Base-by-base conservation (phyloP, 1,284 basidiomycete species). In the Flammula alnicola region DNA sequence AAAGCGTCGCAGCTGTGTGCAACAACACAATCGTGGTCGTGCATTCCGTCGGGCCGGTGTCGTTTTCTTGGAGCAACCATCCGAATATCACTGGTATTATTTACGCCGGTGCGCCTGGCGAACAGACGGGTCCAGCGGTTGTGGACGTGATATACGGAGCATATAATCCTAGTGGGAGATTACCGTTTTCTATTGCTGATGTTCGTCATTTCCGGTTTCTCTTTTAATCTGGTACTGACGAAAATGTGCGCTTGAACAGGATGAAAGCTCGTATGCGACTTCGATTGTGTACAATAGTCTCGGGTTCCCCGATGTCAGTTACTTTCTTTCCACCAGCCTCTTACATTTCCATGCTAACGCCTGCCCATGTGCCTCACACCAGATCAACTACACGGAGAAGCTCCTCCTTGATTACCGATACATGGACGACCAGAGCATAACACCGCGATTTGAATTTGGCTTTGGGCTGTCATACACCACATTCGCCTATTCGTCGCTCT, bases 401-500 rank as follows among this genome's bases (percentile, higher is more conserved):
- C 66, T 78, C 19, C 59, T 74, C 25, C 77, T 92, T 57, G 89
- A 92, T 68, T 91, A 91, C 67, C 73, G 86, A 27, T 81, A 83
- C 64, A 90, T 92, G 73, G 84, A 88, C 54, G 67, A 72, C 11
- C 60, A 71, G 44, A 70, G 72, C 56, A 79, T 84, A 51, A 64
- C 63, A 17, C 82, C 82, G 2, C 77, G 80, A 42, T 85, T 76
- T 66, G 82, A 84, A 62, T 94, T 93, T 63, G 91, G 91, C 2
- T 91, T 81, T 64, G 92, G 92, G 0, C 69, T 93, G 16, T 86
- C 83, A 26, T 94, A 93, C 72, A 90, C 91, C 27, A 79, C 70
- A 0, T 94, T 94, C 68, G 66, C 73, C 10, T 88, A 87, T 63
- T 79, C 77, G 5, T 68, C 67, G 20, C 65, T 91, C 10, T 60